Evolutionary conservation across 2,329 filamentous ascomycete genomes (phyloP).

Genomic region (Cladophialophora exuberans): DNA sequence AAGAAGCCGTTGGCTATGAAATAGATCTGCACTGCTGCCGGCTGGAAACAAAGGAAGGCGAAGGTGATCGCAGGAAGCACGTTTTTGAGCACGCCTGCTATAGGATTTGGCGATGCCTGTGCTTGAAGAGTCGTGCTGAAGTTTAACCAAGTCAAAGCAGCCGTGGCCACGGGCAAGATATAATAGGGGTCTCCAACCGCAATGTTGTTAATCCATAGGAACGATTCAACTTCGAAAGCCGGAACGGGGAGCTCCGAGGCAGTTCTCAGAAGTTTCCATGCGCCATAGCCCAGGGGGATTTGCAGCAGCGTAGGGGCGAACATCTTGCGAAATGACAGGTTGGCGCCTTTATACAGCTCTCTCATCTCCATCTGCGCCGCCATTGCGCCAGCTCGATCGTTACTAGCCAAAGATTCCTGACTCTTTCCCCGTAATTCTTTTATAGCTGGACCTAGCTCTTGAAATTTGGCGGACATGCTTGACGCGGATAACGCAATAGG

Average conservation of each 20-base stretch:
- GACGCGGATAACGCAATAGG: conserved; percentile 63
- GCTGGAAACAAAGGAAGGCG: conserved; percentile 19
- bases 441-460: conserved; percentile 61
- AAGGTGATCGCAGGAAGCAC: conserved; percentile 59
- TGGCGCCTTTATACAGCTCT: conserved; percentile 57
- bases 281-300: conserved; percentile 75
- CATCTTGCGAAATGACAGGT: conserved; percentile 56
- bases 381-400: conserved; percentile 55
- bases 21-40: conserved; percentile 22
- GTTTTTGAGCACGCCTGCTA: conserved; percentile 36
- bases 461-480: conserved; percentile 65
- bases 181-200: conserved; percentile 76
- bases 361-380: conserved; percentile 53
- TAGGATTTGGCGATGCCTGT: conserved; percentile 32
- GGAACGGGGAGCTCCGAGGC: conserved; percentile 83
- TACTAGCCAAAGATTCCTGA: conserved; percentile 44
- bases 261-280: conserved; percentile 74
- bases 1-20: conserved; percentile 24
- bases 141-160: conserved; percentile 59
- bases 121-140: conserved; percentile 55
- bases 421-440: conserved; percentile 62
- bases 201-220: conserved; percentile 79
- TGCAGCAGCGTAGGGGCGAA: conserved; percentile 63
- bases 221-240: conserved; percentile 69
- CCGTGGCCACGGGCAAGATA: conserved; percentile 68